Conservation (phyloP, 2,329 filamentous ascomycete species). For the Sphaerostilbella broomeana region DNA sequence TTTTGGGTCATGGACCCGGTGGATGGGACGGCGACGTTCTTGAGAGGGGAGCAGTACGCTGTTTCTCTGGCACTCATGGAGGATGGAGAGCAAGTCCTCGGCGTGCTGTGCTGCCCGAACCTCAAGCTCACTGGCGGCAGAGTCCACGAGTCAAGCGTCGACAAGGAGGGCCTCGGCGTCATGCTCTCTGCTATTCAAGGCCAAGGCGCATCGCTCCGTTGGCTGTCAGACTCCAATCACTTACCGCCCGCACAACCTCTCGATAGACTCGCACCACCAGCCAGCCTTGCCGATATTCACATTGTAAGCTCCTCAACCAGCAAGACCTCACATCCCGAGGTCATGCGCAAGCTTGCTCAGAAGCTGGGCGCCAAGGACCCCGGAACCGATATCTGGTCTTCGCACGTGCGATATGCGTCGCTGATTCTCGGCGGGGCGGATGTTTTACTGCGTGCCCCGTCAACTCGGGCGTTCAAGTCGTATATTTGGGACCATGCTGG, state of each 20-base stretch:
- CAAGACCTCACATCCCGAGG: conserved; percentile 25
- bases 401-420: conserved; percentile 33
- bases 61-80: conserved; percentile 54
- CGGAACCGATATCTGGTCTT: conserved; percentile 34
- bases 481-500: conserved; percentile 50
- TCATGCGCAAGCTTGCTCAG: conserved; percentile 24
- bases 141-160: conserved; percentile 27
- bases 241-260: conserved; percentile 12
- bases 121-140: conserved; percentile 35
- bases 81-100: conserved; percentile 49
- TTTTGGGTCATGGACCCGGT: conserved; percentile 61
- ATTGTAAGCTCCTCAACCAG: conserved; percentile 30
- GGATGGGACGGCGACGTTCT: conserved; percentile 57
- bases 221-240: conserved; percentile 16
- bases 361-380: conserved; percentile 28
- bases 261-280: conserved; percentile 16
- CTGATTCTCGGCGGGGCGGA: conserved; percentile 32
- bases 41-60: conserved; percentile 55
- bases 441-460: conserved; percentile 28
- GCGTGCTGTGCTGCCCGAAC: conserved; percentile 57
- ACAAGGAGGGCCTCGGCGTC: conserved; percentile 27
- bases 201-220: conserved; percentile 25
- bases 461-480: conserved; percentile 17
- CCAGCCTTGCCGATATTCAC: conserved; percentile 20
- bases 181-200: conserved; percentile 30